Percentiles rank a stretch among this genome's conserved stretches.
phyloP scores from a whole-genome alignment of 106 monocot species.

The Cymbidium sinense region DNA sequence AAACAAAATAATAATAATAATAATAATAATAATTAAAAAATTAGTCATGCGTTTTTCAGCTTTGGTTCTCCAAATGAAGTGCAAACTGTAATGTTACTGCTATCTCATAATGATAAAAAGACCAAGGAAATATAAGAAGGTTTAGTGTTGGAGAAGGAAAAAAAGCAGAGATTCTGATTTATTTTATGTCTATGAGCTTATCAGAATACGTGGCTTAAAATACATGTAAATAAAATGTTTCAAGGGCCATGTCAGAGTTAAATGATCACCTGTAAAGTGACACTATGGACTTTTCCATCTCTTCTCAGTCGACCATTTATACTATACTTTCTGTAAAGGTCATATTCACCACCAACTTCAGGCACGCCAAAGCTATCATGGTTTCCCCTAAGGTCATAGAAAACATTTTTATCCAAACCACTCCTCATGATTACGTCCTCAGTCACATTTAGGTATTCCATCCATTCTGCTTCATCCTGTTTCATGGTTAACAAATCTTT shows the following conservation, averaged over 20 bases:
- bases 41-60: neutral
- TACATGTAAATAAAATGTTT: neutral
- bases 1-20: neutral
- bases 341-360: slow-evolving; percentile 47
- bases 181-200: neutral
- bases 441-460: slow-evolving; percentile 60
- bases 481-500: slow-evolving; percentile 92
- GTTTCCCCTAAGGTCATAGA: slow-evolving; percentile 94
- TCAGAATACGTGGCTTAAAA: neutral
- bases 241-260: neutral
- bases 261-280: slow-evolving; percentile 53
- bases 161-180: neutral
- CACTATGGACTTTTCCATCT: slow-evolving; percentile 54
- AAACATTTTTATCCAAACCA: slow-evolving; percentile 64
- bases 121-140: neutral
- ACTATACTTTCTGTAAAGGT: slow-evolving; percentile 82
- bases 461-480: slow-evolving; percentile 91
- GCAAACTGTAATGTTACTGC: neutral
- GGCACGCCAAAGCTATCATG: slow-evolving; percentile 95
- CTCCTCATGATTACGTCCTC: slow-evolving; percentile 50
- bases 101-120: neutral
- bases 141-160: neutral
- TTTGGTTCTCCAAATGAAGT: neutral
- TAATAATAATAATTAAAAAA: too few relatives aligned
- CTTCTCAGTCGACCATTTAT: slow-evolving; percentile 51